Base-by-base conservation (phyloP, 768 basidiomycete species). In the Hericium rajendrae region DNA sequence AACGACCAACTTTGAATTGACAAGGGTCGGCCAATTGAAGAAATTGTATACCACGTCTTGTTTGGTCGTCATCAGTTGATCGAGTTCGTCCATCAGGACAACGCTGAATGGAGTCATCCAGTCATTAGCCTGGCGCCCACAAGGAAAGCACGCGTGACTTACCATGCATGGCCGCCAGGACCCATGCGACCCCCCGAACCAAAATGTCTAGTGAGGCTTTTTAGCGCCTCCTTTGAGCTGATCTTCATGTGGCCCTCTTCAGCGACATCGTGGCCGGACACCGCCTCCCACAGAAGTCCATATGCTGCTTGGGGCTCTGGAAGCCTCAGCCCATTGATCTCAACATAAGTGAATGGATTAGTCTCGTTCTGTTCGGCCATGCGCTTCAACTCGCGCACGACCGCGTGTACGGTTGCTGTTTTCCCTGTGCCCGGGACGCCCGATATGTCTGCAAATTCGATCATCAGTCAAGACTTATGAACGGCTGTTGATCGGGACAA, bases 11-110 rank as follows among this genome's bases (percentile, higher is more conserved):
- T 89, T 91, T 57, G 92, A 94, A 18, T 84, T 85, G 0, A 81
- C 78, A 53, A 97, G 75, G 3, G 94, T 95, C 2, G 97, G 97
- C 95, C 97, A 99, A 68, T 99, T 98, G 79, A 98, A 98, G 72
- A 99, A 98, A 67, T 97, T 97, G 72, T 99, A 99, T 20, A 99
- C 89, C 10, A 99, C 95, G 58, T 99, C 95, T 69, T 99, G 95
- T 68, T 97, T 97, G 16, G 88, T 76, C 1, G 95, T 98, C 64
- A 98, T 84, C 28, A 99, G 78, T 69, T 98, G 97, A 71, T 99
- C 97, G 4, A 99, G 79, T 71, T 99, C 97, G 69, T 99, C 95
- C 91, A 99, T 98, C 15, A 99, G 76, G 4, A 98, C 94, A 4
- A 98, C 88, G 57, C 94, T 97, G 62, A 6, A 37, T 13, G 6